phyloP scores from a whole-genome alignment of 768 basidiomycete species.

The Antrodiella citrinella region DNA sequence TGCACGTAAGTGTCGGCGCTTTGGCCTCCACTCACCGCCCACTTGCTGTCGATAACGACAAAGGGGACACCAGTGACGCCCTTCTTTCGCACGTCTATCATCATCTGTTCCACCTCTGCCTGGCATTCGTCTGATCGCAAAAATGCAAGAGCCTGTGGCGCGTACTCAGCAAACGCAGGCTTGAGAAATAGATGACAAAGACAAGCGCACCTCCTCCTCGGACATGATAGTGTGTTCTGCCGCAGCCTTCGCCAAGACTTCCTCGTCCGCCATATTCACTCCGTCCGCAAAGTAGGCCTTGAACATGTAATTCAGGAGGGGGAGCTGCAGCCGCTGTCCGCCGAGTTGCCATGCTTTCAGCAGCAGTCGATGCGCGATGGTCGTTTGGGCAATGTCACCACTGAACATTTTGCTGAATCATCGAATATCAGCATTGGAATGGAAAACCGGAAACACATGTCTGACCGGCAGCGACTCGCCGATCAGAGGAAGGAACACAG shows the following conservation, averaged over 20 bases:
- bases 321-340: conserved; percentile 51
- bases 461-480: neutral
- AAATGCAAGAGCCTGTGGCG: conserved; percentile 52
- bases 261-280: conserved; percentile 52
- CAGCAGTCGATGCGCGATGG: conserved; percentile 60
- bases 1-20: conserved; percentile 62
- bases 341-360: conserved; percentile 59
- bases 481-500: conserved; percentile 5
- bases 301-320: conserved; percentile 51
- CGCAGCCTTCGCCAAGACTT: conserved; percentile 53
- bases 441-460: neutral
- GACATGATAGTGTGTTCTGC: conserved; percentile 49
- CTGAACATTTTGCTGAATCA: conserved; percentile 41
- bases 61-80: conserved; percentile 77
- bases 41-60: conserved; percentile 71
- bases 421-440: neutral
- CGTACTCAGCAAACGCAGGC: conserved; percentile 2
- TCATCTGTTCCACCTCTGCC: conserved; percentile 56
- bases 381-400: conserved; percentile 60
- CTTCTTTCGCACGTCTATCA: conserved; percentile 49
- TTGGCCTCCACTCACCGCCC: conserved; percentile 71
- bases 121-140: conserved; percentile 57
- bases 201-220: conserved; percentile 43
- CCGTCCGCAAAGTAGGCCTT: conserved; percentile 58
- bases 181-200: neutral